These are phyloP conservation scores for Phyllosticta capitalensis DNA, from an alignment of 2,329 filamentous ascomycete genomes.

Conservation along the genomic window DNA sequence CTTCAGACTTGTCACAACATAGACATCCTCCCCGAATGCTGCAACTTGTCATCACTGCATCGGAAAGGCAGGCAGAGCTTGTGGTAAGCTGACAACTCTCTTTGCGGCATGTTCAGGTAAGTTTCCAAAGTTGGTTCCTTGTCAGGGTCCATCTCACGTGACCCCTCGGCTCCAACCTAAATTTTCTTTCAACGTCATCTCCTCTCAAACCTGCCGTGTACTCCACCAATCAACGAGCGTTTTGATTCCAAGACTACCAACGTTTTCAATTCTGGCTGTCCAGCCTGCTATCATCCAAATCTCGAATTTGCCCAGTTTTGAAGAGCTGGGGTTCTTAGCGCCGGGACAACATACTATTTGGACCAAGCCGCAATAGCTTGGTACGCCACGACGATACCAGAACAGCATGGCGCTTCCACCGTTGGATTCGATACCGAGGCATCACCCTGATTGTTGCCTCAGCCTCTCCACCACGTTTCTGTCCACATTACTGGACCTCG, in stretches of 20 bases:
- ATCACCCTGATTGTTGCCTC: slow-evolving; percentile 28
- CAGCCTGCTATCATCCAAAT: not conserved
- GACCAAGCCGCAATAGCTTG: not conserved
- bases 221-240: not conserved
- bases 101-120: not conserved
- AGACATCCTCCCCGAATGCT: not conserved
- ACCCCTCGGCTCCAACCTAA: not conserved
- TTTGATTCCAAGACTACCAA: not conserved
- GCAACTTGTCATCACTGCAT: not conserved
- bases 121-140: not conserved
- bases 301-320: not conserved
- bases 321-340: not conserved
- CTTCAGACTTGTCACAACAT: not conserved
- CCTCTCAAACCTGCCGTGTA: not conserved
- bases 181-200: not conserved
- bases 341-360: not conserved
- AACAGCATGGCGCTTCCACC: slow-evolving; percentile 1
- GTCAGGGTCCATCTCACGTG: not conserved
- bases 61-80: not conserved
- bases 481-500: slow-evolving; percentile 16
- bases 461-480: slow-evolving; percentile 25
- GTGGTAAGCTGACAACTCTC: not conserved
- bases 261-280: not conserved
- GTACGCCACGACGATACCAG: not conserved
- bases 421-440: slow-evolving; percentile 13